A percentile compares a stretch with the other conserved stretches of the same genome.
These are phyloP conservation scores for Clitocybe nebularis DNA, from an alignment of 1,284 basidiomycete genomes.

Conservation along the genomic window DNA sequence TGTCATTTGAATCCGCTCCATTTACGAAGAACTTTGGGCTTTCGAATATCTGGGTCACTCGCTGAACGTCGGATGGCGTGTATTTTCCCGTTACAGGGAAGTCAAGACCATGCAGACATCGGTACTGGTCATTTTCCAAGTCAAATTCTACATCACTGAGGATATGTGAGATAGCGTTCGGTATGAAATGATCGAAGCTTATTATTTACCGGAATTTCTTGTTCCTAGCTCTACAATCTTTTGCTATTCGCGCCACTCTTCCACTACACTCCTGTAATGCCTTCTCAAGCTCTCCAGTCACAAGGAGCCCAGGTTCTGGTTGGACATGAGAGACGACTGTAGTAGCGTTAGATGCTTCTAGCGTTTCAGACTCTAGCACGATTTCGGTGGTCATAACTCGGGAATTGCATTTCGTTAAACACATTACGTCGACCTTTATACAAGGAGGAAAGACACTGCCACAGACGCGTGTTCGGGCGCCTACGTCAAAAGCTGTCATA, in stretches of 20 bases:
- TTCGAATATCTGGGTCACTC: slow-evolving; percentile 47
- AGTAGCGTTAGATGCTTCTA: background rate
- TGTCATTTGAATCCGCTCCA: slow-evolving; percentile 38
- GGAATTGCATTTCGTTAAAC: background rate
- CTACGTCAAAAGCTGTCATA: no score
- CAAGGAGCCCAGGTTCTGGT: slow-evolving; percentile 30
- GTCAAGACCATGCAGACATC: slow-evolving; percentile 38
- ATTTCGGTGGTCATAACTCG: background rate
- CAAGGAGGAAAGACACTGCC: background rate
- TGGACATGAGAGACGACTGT: slow-evolving; percentile 6
- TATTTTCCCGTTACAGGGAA: slow-evolving; percentile 21
- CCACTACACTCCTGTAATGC: slow-evolving; percentile 38
- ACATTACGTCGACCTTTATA: no score
- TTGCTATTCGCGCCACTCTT: slow-evolving; percentile 36
- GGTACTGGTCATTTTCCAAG: slow-evolving; percentile 37
- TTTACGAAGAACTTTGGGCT: slow-evolving; percentile 43
- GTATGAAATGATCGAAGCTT: background rate
- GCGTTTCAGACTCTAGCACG: background rate
- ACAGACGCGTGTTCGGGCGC: background rate
- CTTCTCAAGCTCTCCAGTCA: slow-evolving; percentile 43
- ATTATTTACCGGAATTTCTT: slow-evolving; percentile 35
- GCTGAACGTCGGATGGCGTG: slow-evolving; percentile 38
- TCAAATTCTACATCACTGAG: slow-evolving; percentile 48
- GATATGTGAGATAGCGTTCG: no score
- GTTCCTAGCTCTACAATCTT: slow-evolving; percentile 36